These are phyloP conservation scores for Musa troglodytarum DNA, from an alignment of 176 grass and related monocot genomes.

Conservation along the genomic window DNA sequence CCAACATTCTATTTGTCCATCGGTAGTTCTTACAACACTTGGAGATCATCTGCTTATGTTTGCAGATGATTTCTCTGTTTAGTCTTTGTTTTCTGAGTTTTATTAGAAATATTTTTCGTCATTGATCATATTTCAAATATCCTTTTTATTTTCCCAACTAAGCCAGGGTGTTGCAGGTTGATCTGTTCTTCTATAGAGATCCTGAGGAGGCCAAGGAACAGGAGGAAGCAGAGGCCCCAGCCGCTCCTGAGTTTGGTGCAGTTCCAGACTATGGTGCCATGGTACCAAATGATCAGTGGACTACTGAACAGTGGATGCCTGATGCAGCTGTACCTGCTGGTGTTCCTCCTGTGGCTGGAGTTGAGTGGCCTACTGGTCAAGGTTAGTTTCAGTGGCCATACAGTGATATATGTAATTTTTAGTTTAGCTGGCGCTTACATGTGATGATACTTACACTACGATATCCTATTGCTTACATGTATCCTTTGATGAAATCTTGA, in stretches of 20 bases:
- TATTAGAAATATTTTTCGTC: too few species aligned
- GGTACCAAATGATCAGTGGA: constrained; percentile 49
- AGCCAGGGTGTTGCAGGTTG: constrained; percentile 39
- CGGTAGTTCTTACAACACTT: too few species aligned
- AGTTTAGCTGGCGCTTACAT: background rate
- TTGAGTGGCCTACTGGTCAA: constrained; percentile 37
- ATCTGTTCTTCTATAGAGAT: constrained; percentile 88
- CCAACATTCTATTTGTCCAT: too few species aligned
- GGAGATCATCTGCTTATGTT: too few species aligned
- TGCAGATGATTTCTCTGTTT: too few species aligned
- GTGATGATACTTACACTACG: background rate
- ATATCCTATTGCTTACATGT: too few species aligned
- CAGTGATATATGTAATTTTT: background rate
- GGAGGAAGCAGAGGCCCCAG: constrained; percentile 72
- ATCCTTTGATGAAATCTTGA: too few species aligned
- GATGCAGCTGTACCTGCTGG: constrained; percentile 24
- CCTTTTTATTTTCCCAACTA: too few species aligned
- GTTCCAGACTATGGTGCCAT: constrained; percentile 41
- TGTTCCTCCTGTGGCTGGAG: constrained; percentile 19
- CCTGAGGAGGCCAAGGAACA: constrained; percentile 88
- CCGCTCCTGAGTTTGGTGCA: constrained; percentile 42
- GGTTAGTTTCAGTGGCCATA: constrained; percentile 29
- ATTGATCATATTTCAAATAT: too few species aligned
- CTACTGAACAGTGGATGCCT: constrained; percentile 54
- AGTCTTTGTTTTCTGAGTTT: too few species aligned